Evolutionary conservation across 345 rosid genomes (phyloP), one percentile per base, ranked within the genome.

Genomic region (Iberis pinnata): DNA sequence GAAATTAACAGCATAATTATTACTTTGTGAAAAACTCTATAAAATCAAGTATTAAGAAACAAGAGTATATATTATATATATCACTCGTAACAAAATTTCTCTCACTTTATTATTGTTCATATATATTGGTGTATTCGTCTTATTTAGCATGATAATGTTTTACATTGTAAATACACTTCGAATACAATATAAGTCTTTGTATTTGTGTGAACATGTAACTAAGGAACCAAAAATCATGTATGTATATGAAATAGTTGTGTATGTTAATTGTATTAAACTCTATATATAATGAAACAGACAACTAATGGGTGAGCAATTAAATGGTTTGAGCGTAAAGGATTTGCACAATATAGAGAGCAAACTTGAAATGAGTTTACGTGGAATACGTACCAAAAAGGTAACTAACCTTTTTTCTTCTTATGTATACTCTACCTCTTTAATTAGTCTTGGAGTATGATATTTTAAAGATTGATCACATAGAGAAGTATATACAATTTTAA

Each of bases 321-420:
- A 66, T 54, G 95, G 84, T 37, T 67, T 85, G 51, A 67, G 56
- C n/a, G 45, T 73, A 33, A 68, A 70, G 41, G 83, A 80, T 19
- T 68, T 82, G 20, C 74, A 76, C 16, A 72, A 70, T 56, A 44
- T 83, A 32, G 86, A 83, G 66, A 70, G 56, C 44, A 69, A 78
- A 40, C 57, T 83, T 62, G 83, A 82, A 54, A 63, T 73, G 76
- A 82, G 84, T 27, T 69, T 85, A 69, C 72, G 58, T 10, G 83
- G 86, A 14, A 64, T 85, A 62, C 84, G 89, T 12, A 55, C 55
- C 56, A 71, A 75, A 63, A 85, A 76, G 84, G 94, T 78, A 15
- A 15, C 27, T n/a, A 4, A 13, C 26, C 11, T 53, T 12, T 50
- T 12, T 6, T 53, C 18, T 4, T 46, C 26, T 18, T 4, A n/a